These are phyloP conservation scores for Dendrobium officinale DNA, from an alignment of 106 monocot genomes.

Conservation along the genomic window DNA sequence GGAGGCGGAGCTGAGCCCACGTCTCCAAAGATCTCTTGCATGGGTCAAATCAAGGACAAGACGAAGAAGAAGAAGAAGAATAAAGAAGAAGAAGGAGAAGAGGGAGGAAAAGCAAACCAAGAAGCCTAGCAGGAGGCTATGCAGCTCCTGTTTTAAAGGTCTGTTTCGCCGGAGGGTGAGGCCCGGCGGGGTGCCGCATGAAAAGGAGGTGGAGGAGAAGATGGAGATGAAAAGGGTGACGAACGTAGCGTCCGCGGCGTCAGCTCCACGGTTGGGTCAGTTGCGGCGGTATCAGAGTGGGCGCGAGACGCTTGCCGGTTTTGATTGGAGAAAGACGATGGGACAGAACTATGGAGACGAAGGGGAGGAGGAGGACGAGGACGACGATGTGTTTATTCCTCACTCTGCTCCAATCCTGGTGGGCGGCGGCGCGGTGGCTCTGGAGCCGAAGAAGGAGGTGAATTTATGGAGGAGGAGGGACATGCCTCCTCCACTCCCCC, in stretches of 20 bases:
- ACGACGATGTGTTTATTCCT: slow-evolving; percentile 13
- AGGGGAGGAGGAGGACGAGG: slow-evolving; percentile 22
- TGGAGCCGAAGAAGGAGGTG: slow-evolving; percentile 38
- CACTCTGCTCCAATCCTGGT: slow-evolving; percentile 34
- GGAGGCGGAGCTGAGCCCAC: slow-evolving; percentile 28
- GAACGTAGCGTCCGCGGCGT: background rate
- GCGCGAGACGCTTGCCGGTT: slow-evolving; percentile 21
- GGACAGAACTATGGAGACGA: slow-evolving; percentile 2
- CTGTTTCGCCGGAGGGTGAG: slow-evolving; percentile 15
- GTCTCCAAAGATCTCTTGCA: slow-evolving; percentile 86
- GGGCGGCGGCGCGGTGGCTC: slow-evolving; percentile 13
- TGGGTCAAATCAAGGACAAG: slow-evolving; percentile 72
- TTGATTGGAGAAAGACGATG: slow-evolving; percentile 33
- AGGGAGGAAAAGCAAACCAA: background rate
- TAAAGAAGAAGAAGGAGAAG: slow-evolving; percentile 20
- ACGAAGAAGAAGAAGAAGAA: background rate
- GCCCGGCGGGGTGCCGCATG: background rate
- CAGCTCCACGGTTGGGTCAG: slow-evolving; percentile 18
- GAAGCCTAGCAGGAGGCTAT: background rate
- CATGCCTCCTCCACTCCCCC: slow-evolving; percentile 15
- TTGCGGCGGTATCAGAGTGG: slow-evolving; percentile 41
- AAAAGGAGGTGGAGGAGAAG: background rate
- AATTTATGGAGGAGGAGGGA: slow-evolving; percentile 57
- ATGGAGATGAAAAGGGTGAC: background rate
- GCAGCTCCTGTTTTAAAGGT: background rate